These are phyloP conservation scores for Podospora anserina DNA, from an alignment of 495 filamentous ascomycete species.

Conservation along the genomic window DNA sequence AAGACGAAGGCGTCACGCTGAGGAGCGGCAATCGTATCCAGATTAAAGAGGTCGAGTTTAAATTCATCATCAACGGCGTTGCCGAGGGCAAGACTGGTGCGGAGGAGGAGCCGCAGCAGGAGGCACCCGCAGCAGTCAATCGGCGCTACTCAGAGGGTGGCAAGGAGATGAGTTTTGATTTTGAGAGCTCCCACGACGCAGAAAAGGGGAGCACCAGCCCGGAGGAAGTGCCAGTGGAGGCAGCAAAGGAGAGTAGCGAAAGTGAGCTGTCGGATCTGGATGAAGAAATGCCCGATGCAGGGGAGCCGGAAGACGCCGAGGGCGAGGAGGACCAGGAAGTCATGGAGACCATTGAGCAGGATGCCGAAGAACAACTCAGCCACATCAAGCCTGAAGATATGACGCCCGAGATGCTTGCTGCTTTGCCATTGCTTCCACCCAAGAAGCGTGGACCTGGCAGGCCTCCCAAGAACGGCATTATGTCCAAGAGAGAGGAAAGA, in stretches of 20 bases:
- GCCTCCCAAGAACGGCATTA: conserved; percentile 87
- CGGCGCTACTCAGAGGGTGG: conserved; percentile 51
- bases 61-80: conserved; percentile 71
- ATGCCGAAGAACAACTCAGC: conserved; percentile 39
- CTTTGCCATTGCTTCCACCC: conserved; percentile 42
- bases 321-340: conserved; percentile 39
- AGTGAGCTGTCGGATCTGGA: conserved; percentile 32
- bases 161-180: conserved; percentile 62
- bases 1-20: conserved; percentile 60
- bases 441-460: conserved; percentile 81
- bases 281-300: conserved; percentile 31
- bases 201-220: conserved; percentile 54
- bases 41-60: conserved; percentile 72
- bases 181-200: conserved; percentile 57
- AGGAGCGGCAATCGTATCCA: conserved; percentile 71
- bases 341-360: conserved; percentile 34
- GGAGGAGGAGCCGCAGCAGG: conserved; percentile 48
- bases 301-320: conserved; percentile 27
- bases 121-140: conserved; percentile 27
- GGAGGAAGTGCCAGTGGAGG: conserved; percentile 28
- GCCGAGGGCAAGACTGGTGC: conserved; percentile 65
- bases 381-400: conserved; percentile 33
- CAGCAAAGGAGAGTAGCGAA: conserved; percentile 24
- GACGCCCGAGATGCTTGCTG: conserved; percentile 29
- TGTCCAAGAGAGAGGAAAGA: conserved; percentile 80